Conservation (phyloP, 2,329 filamentous ascomycete species). For the Pochonia chlamydosporia region DNA sequence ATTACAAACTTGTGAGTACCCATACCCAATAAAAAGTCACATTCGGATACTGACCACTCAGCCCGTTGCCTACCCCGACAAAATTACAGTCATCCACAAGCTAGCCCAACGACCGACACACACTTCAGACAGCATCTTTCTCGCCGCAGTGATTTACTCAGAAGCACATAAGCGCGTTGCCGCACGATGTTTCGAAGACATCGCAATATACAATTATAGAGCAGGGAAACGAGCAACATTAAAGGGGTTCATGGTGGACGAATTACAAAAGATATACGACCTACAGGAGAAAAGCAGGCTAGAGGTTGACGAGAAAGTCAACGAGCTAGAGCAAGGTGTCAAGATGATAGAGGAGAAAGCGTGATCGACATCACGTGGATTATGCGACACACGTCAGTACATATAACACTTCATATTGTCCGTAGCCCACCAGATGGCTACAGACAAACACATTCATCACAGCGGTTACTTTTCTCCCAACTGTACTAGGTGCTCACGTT, state of each 20-base stretch:
- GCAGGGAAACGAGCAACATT: conserved; percentile 30
- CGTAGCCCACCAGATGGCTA: too few relatives aligned
- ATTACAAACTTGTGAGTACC: conserved; percentile 77
- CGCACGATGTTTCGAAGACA: conserved; percentile 62
- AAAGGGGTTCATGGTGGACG: conserved; percentile 33
- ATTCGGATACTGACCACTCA: conserved; percentile 23
- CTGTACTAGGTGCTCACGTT: neutral
- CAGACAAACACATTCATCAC: too few relatives aligned
- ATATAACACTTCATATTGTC: too few relatives aligned
- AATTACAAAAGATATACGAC: conserved; percentile 28
- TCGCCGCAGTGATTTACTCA: conserved; percentile 64
- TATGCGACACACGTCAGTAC: neutral
- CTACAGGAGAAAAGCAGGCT: conserved; percentile 22
- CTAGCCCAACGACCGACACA: conserved; percentile 47
- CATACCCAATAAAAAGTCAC: neutral
- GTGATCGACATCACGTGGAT: neutral
- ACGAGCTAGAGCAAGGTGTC: conserved; percentile 4
- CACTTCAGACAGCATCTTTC: conserved; percentile 43
- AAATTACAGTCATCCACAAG: conserved; percentile 78
- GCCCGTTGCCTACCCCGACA: conserved; percentile 81
- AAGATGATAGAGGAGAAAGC: conserved; percentile 5
- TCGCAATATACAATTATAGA: conserved; percentile 25
- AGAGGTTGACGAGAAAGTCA: conserved; percentile 14
- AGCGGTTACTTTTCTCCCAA: too few relatives aligned
- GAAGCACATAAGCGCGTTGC: conserved; percentile 67